Percentiles rank a stretch among this genome's conserved stretches.
These are phyloP conservation scores for Brassica napus DNA, from an alignment of 345 rosid genomes.

Conservation along the genomic window Da-Ae NC_063447.1:5220501-5221000, in stretches of 20 bases:
- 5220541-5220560: not conserved
- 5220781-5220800: constrained; percentile 47
- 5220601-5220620: constrained; percentile 52
- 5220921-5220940: not conserved
- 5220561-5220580: constrained; percentile 46
- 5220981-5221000: not conserved
- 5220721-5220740: constrained; percentile 55
- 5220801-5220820: constrained; percentile 45
- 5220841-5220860: constrained; percentile 59
- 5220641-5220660: constrained; percentile 55
- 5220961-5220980: not conserved
- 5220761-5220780: constrained; percentile 51
- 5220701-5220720: constrained; percentile 48
- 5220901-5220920: not conserved
- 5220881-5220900: constrained; percentile 53
- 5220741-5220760: constrained; percentile 48
- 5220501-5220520: constrained; percentile 22
- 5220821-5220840: constrained; percentile 54
- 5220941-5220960: not conserved
- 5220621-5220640: constrained; percentile 52
- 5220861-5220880: constrained; percentile 53
- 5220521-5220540: not conserved
- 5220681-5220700: constrained; percentile 49
- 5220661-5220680: constrained; percentile 54
- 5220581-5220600: constrained; percentile 55